phyloP scores from a whole-genome alignment of 768 basidiomycete genomes.

The Collybia nuda region DNA sequence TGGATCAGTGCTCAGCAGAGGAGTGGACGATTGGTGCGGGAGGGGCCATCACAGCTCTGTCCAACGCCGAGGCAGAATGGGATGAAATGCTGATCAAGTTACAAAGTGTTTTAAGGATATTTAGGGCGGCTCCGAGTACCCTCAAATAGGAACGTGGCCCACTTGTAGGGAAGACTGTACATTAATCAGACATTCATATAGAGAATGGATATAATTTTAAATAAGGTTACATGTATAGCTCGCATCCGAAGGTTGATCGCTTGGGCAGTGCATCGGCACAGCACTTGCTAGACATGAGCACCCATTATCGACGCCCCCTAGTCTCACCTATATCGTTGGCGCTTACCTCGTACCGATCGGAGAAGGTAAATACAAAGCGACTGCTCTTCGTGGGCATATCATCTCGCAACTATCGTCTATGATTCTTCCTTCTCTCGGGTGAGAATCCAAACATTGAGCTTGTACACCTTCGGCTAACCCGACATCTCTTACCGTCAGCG shows the following conservation, averaged over 20 bases:
- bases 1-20: constrained; percentile 29
- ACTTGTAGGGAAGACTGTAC: too few species aligned
- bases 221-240: too few species aligned
- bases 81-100: constrained; percentile 93
- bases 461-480: not conserved
- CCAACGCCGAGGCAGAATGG: constrained; percentile 85
- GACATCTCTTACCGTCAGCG: constrained; percentile 1
- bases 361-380: constrained; percentile 15
- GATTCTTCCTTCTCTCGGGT: constrained; percentile 23
- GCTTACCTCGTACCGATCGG: too few species aligned
- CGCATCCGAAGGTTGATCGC: too few species aligned
- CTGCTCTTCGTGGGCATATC: constrained; percentile 9
- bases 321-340: too few species aligned
- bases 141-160: too few species aligned
- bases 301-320: too few species aligned
- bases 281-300: too few species aligned
- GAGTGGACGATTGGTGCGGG: constrained; percentile 86
- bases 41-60: constrained; percentile 95
- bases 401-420: constrained; percentile 4
- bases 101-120: constrained; percentile 69
- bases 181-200: too few species aligned
- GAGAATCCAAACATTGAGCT: not conserved
- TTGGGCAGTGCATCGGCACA: too few species aligned
- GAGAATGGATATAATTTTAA: too few species aligned
- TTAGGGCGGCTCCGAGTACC: constrained; percentile 31